Percentiles rank a stretch among this genome's conserved stretches.
These are phyloP conservation scores for Malus fusca DNA, from an alignment of 306 rosid species.

Conservation along the genomic window DNA sequence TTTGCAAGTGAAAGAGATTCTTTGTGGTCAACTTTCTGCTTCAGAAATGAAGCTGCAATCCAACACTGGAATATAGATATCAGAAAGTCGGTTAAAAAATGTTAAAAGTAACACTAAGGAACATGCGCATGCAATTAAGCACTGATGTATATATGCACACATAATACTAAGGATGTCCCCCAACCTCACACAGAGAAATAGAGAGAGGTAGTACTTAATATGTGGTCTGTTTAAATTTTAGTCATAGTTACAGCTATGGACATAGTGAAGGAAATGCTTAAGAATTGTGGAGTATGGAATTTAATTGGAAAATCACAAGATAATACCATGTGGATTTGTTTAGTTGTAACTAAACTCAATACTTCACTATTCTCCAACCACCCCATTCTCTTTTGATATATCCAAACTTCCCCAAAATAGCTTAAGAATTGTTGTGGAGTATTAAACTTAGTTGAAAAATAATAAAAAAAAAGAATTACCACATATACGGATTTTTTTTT, in stretches of 20 bases:
- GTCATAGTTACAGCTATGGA: background rate
- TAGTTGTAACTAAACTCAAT: background rate
- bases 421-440: background rate
- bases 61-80: constrained; percentile 54
- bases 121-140: background rate
- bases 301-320: background rate
- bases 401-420: background rate
- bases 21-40: constrained; percentile 51
- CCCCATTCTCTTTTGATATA: background rate
- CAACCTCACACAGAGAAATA: background rate
- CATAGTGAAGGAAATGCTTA: background rate
- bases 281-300: background rate
- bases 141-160: background rate
- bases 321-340: background rate
- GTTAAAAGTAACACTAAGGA: background rate
- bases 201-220: background rate
- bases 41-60: constrained; percentile 59
- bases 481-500: background rate
- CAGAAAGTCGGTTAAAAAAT: background rate
- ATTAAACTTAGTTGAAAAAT: too few species aligned
- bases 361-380: background rate
- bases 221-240: background rate
- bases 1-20: constrained; percentile 56
- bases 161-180: background rate
- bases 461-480: background rate